These are phyloP conservation scores for Backusella westeae DNA, from an alignment of 192 early-diverging fungal species.

Conservation along the genomic window DNA sequence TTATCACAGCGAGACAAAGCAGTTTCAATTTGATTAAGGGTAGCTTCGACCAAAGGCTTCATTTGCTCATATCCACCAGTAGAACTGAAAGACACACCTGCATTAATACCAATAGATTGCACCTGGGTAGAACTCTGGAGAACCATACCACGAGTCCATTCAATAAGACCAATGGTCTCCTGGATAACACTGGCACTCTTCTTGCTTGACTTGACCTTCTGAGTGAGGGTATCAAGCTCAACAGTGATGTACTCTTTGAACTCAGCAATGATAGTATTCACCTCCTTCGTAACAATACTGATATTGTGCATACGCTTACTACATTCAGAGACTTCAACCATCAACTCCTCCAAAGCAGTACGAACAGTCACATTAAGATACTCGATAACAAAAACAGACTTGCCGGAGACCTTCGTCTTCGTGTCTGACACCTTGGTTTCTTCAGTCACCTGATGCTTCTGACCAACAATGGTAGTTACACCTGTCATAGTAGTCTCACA, in stretches of 20 bases:
- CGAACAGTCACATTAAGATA: neutral
- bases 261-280: neutral
- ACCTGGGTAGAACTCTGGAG: constrained; percentile 15
- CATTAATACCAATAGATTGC: constrained; percentile 15
- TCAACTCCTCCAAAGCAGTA: constrained; percentile 7
- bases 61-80: constrained; percentile 9
- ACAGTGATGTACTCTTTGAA: constrained; percentile 1
- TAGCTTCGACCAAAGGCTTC: constrained; percentile 14
- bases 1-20: constrained; percentile 7
- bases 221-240: neutral
- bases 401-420: neutral
- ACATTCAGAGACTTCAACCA: constrained; percentile 9
- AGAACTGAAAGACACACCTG: neutral
- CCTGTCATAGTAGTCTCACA: neutral
- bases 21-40: constrained; percentile 3
- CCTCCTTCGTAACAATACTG: neutral
- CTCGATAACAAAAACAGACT: neutral
- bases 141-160: constrained; percentile 23
- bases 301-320: constrained; percentile 9
- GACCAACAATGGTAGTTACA: neutral
- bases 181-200: constrained; percentile 4
- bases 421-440: neutral
- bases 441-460: neutral
- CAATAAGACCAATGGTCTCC: neutral
- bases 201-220: neutral